Conservation (phyloP, 1,284 basidiomycete species). For the Porodaedalea pini region DNA sequence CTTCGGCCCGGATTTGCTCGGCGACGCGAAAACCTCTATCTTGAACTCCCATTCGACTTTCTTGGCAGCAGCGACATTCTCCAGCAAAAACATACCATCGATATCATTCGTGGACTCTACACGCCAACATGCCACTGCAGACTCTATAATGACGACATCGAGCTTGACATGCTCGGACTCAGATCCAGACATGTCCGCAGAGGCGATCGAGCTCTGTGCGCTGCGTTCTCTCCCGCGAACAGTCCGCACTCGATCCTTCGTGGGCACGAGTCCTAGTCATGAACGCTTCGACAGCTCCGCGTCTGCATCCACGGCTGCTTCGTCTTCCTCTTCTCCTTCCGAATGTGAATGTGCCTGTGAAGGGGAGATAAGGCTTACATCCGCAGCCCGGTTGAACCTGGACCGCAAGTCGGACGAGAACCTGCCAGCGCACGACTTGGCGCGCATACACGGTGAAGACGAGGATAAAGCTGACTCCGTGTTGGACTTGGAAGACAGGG, state of each 20-base stretch:
- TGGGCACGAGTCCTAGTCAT: background rate
- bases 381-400: constrained; percentile 1
- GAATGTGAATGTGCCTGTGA: background rate
- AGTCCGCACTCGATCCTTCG: background rate
- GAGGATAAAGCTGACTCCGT: no score
- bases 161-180: background rate
- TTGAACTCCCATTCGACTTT: background rate
- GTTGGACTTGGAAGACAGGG: background rate
- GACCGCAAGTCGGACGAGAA: background rate
- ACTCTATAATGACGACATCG: background rate
- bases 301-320: background rate
- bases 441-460: no score
- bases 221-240: background rate
- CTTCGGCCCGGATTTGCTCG: background rate
- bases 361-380: background rate
- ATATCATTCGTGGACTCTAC: background rate
- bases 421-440: no score
- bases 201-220: background rate
- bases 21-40: background rate
- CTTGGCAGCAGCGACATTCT: background rate
- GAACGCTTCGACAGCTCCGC: constrained; percentile 1
- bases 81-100: background rate
- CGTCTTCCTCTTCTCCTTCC: background rate
- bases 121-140: background rate
- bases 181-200: no score